Evolutionary conservation across 495 filamentous ascomycete genomes (phyloP).

Genomic region (Xylaria sp.): DNA sequence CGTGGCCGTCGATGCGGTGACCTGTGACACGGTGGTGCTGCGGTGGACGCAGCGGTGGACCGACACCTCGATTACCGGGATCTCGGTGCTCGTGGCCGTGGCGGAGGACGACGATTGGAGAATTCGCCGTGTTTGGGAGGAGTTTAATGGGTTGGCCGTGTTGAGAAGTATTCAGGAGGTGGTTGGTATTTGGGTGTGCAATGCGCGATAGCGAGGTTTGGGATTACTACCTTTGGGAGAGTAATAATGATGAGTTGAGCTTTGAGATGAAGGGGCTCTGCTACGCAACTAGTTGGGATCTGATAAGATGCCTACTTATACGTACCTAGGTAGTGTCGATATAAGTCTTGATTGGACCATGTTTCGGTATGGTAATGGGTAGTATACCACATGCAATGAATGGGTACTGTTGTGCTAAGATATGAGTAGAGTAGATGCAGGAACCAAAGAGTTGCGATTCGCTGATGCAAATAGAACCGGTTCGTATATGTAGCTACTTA

Average conservation of each 20-base stretch:
- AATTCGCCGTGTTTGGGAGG: not conserved
- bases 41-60: not conserved
- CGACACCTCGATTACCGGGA: not conserved
- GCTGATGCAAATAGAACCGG: not conserved
- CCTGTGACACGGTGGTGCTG: not conserved
- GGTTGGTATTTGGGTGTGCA: not conserved
- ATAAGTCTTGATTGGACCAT: no score
- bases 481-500: not conserved
- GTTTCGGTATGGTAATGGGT: no score
- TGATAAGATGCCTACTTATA: not conserved
- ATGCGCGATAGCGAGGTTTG: not conserved
- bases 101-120: not conserved
- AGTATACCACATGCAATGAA: no score
- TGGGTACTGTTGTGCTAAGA: not conserved
- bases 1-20: not conserved
- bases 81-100: not conserved
- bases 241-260: not conserved
- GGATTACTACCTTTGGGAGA: no score
- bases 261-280: no score
- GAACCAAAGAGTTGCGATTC: not conserved
- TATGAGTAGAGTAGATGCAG: not conserved
- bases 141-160: not conserved
- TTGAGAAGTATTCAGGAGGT: not conserved
- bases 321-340: not conserved
- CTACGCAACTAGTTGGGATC: not conserved